A percentile compares a stretch with the other conserved stretches of the same genome.
phyloP scores from a whole-genome alignment of 805 yeast species.

The Saccharomycopsis sp. region DNA sequence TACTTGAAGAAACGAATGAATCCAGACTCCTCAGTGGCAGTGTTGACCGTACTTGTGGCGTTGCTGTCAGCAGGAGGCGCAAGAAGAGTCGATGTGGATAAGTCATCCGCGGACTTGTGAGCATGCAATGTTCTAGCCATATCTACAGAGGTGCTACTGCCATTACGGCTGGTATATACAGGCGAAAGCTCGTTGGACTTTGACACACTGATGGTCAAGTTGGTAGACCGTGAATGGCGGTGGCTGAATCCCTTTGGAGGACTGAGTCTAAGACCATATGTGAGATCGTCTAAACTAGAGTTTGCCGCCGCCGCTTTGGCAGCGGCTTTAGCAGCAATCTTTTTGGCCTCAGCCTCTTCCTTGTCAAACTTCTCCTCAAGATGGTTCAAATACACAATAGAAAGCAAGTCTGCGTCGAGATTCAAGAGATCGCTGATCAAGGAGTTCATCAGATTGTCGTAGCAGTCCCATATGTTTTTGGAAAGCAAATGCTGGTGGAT shows the following conservation, averaged over 20 bases:
- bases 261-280: neutral
- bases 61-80: neutral
- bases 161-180: neutral
- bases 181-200: neutral
- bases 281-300: neutral
- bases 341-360: neutral
- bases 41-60: neutral
- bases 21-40: slow-evolving; percentile 13
- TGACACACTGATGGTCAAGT: slow-evolving; percentile 4
- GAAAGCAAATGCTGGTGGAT: slow-evolving; percentile 36
- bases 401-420: slow-evolving; percentile 13
- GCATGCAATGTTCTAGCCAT: neutral
- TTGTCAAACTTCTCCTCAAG: slow-evolving; percentile 13
- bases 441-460: slow-evolving; percentile 31
- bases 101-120: neutral
- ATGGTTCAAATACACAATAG: slow-evolving; percentile 5
- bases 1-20: slow-evolving; percentile 18
- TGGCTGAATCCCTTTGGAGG: slow-evolving; percentile 9
- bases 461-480: slow-evolving; percentile 36
- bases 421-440: slow-evolving; percentile 28
- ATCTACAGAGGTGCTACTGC: neutral
- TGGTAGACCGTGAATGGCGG: slow-evolving; percentile 9
- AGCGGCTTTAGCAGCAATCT: neutral
- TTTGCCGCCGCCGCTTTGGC: neutral
- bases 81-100: neutral